Evolutionary conservation across 2,329 filamentous ascomycete species (phyloP), one percentile per base, ranked within the genome.

Genomic region (Delphinella strobiligena): DNA sequence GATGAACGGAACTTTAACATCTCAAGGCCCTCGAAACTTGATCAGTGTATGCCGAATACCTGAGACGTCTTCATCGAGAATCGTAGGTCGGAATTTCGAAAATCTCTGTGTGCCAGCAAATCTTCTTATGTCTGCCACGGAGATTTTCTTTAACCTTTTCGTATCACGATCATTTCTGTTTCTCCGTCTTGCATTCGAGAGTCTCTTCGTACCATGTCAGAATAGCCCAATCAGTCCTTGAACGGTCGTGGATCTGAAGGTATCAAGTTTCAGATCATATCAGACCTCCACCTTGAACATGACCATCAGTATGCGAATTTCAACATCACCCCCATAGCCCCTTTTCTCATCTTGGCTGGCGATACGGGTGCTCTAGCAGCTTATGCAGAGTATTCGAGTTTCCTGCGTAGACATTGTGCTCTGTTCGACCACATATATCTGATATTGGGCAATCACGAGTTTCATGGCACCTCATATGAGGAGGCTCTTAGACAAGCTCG

Each of bases 391-490:
- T 71, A 69, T 49, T 54, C 62, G 3, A 41, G 43, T 4, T 72
- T 73, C 44, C 57, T 72, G 19, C 42, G 52, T 8, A 46, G 47
- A 4, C 67, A 69, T 41, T 59, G 57, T 11, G 45, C 51, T 14
- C 55, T 59, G 3, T 73, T 63, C 45, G 51, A 63, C 5, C 56
- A 53, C 3, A 61, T 73, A 2, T 64, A 72, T 37, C 53, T 72
- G 1, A 59, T 72, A 0, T 58, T 73, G 3, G 71, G 69, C 0
- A 74, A 74, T 49, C 69, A 74, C 47, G 70, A 74, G 49, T 73
- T 72, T 49, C 71, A 69, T 48, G 61, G 61, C 22, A 52, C 64
- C 27, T 56, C 54, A 30, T 59, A 63, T 38, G 51, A 58, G 1
- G 47, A 55, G 1, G 62, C 60, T 0, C 43, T 73, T 4, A 48